A percentile compares a stretch with the other conserved stretches of the same genome.
These are phyloP conservation scores for Hortiboletus rubellus DNA, from an alignment of 1,284 basidiomycete species.

Conservation along the genomic window DNA sequence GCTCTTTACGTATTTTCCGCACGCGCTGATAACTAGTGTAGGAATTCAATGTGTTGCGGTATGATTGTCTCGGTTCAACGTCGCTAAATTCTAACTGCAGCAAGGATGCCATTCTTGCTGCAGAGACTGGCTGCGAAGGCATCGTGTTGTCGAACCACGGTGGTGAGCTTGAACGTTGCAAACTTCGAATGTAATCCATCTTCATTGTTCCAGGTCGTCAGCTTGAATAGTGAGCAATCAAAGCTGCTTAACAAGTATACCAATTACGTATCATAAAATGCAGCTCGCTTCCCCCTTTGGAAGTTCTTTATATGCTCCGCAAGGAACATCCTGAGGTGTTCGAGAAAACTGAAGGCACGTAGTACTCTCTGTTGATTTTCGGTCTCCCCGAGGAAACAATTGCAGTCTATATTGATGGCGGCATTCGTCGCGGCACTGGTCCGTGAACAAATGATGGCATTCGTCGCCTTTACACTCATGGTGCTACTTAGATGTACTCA, in stretches of 20 bases:
- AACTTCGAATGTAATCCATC: slow-evolving; percentile 4
- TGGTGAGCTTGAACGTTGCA: slow-evolving; percentile 48
- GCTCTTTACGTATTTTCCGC: not conserved
- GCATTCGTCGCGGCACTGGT: slow-evolving; percentile 82
- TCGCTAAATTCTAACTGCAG: slow-evolving; percentile 10
- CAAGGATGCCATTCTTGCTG: slow-evolving; percentile 83
- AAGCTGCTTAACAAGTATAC: not conserved
- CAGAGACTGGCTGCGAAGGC: slow-evolving; percentile 84
- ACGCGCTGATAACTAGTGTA: slow-evolving; percentile 26
- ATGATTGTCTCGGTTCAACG: not conserved
- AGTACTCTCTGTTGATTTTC: not conserved
- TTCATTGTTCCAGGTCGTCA: slow-evolving; percentile 59
- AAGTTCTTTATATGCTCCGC: slow-evolving; percentile 74
- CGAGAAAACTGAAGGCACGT: slow-evolving; percentile 61
- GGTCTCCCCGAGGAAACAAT: not conserved
- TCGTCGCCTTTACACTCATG: slow-evolving; percentile 1
- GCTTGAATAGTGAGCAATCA: slow-evolving; percentile 64
- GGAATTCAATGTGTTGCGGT: slow-evolving; percentile 79
- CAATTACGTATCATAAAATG: not conserved
- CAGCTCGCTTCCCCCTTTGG: slow-evolving; percentile 70
- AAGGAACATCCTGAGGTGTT: slow-evolving; percentile 77
- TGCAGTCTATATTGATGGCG: slow-evolving; percentile 87
- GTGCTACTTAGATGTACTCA: slow-evolving; percentile 67
- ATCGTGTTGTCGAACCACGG: slow-evolving; percentile 93
- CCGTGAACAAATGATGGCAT: slow-evolving; percentile 12